Conservation (phyloP, 768 basidiomycete species). For the Russula foetens region DNA sequence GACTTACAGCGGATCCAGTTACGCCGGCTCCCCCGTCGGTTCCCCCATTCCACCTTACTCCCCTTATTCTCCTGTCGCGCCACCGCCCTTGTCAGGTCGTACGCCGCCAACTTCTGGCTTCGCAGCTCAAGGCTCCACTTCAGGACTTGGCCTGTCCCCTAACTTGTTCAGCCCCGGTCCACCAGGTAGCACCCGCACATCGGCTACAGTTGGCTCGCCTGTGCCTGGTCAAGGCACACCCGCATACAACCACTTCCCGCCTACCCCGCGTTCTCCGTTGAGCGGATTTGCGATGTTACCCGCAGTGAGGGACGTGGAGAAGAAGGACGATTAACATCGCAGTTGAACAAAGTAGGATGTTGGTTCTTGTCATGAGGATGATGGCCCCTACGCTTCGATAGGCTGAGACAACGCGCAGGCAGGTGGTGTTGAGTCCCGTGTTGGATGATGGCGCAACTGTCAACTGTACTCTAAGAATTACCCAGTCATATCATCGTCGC, state of each 20-base stretch:
- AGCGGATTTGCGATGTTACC: slow-evolving; percentile 3
- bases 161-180: neutral
- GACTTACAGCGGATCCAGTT: slow-evolving; percentile 19
- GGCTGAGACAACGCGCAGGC: neutral
- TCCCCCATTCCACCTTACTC: slow-evolving; percentile 28
- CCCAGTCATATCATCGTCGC: too few relatives aligned
- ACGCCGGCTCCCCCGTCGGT: slow-evolving; percentile 30
- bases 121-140: neutral
- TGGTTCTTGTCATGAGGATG: neutral
- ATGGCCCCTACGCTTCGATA: neutral
- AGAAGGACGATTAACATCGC: slow-evolving; percentile 1
- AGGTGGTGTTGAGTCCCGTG: too few relatives aligned
- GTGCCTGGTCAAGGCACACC: slow-evolving; percentile 12
- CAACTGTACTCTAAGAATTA: too few relatives aligned
- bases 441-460: too few relatives aligned
- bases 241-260: slow-evolving; percentile 29
- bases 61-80: slow-evolving; percentile 23
- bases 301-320: neutral
- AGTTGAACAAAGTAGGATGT: neutral
- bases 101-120: neutral
- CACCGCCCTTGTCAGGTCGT: slow-evolving; percentile 2
- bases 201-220: slow-evolving; percentile 25
- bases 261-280: slow-evolving; percentile 27
- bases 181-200: slow-evolving; percentile 9
- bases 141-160: slow-evolving; percentile 15